Conservation (phyloP, 768 basidiomycete genomes). For the Tylopilus sp. region DNA sequence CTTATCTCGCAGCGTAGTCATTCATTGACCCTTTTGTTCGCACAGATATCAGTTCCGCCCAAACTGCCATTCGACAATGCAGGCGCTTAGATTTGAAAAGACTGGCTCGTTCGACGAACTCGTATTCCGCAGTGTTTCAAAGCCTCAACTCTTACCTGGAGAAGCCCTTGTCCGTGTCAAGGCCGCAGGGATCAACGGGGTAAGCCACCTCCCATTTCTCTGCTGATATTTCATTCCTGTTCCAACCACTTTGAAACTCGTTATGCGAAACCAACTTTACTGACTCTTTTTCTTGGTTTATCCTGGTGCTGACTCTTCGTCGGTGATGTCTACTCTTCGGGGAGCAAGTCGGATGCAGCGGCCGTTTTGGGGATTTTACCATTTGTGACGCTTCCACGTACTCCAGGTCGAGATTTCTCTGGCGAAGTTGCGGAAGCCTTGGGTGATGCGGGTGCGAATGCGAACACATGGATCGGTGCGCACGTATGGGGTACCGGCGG, state of each 20-base stretch:
- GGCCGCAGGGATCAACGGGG: conserved; percentile 33
- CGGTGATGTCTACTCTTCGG: neutral
- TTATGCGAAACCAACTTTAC: neutral
- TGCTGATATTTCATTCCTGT: neutral
- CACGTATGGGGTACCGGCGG: conserved; percentile 36
- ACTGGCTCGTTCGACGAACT: conserved; percentile 31
- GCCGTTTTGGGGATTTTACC: conserved; percentile 25
- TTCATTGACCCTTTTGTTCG: neutral
- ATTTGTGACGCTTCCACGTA: conserved; percentile 33
- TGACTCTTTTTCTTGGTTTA: neutral
- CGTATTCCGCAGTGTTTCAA: conserved; percentile 20
- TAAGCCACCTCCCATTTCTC: conserved; percentile 10
- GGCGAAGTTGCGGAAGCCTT: conserved; percentile 33
- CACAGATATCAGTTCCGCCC: conserved; percentile 1
- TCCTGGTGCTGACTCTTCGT: neutral
- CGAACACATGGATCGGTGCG: conserved; percentile 24
- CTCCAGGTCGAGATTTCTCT: conserved; percentile 32
- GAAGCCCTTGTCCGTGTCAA: conserved; percentile 32
- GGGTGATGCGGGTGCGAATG: conserved; percentile 19
- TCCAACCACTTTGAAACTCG: neutral
- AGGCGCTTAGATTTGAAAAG: conserved; percentile 31
- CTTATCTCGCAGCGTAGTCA: neutral
- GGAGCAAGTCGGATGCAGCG: conserved; percentile 29
- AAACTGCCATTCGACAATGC: conserved; percentile 21
- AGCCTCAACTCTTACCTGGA: conserved; percentile 26